A percentile compares a stretch with the other conserved stretches of the same genome.
These are phyloP conservation scores for Talaromyces trachyspermus DNA, from an alignment of 495 filamentous ascomycete genomes.

Conservation along the genomic window DNA sequence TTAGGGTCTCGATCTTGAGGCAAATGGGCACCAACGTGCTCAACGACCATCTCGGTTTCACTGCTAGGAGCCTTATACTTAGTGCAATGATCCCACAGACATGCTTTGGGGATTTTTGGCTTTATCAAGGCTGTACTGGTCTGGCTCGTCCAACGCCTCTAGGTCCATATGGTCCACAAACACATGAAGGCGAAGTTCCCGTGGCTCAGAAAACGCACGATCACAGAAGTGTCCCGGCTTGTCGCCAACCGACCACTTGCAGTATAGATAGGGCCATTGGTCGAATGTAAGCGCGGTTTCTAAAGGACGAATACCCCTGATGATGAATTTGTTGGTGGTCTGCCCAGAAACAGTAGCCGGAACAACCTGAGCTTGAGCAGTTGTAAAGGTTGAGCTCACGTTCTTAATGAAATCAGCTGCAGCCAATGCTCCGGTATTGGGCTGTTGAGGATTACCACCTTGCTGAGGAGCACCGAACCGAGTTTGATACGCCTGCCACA, in stretches of 20 bases:
- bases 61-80: constrained; percentile 34
- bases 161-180: constrained; percentile 59
- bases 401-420: constrained; percentile 97
- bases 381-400: constrained; percentile 70
- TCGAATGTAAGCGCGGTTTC: constrained; percentile 64
- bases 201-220: constrained; percentile 50
- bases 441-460: constrained; percentile 36
- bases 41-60: constrained; percentile 36
- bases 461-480: constrained; percentile 55
- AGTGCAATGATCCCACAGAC: constrained; percentile 32
- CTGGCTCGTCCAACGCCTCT: constrained; percentile 41
- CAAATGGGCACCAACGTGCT: constrained; percentile 40
- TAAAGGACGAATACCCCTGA: constrained; percentile 82
- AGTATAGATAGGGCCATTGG: constrained; percentile 48
- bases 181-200: constrained; percentile 69
- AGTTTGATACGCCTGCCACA: constrained; percentile 94
- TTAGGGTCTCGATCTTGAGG: constrained; percentile 43
- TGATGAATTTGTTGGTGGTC: constrained; percentile 73
- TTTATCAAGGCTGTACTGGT: constrained; percentile 38
- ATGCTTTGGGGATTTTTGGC: constrained; percentile 31
- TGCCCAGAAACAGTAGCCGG: constrained; percentile 13
- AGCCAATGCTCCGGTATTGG: constrained; percentile 57
- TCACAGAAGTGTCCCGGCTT: constrained; percentile 45
- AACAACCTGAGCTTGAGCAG: constrained; percentile 77
- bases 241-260: constrained; percentile 45